These are phyloP conservation scores for Colletotrichum phormii DNA, from an alignment of 2,329 filamentous ascomycete genomes.

Conservation along the genomic window DNA sequence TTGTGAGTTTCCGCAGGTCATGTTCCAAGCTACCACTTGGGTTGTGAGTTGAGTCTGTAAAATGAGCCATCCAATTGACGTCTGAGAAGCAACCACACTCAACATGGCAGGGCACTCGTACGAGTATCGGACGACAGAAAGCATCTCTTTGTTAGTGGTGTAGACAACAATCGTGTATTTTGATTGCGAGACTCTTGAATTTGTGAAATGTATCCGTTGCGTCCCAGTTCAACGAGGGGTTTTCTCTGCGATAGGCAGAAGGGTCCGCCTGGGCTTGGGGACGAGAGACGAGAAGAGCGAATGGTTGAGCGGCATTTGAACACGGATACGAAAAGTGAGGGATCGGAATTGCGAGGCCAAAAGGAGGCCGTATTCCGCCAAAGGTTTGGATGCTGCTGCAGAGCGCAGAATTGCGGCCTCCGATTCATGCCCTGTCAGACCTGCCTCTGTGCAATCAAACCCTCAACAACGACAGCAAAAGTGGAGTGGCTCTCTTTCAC, in stretches of 20 bases:
- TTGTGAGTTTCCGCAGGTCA: background rate
- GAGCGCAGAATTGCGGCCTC: constrained; percentile 4
- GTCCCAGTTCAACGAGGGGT: background rate
- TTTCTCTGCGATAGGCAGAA: background rate
- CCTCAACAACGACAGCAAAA: constrained; percentile 31
- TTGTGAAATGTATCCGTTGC: background rate
- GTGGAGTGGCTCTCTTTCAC: constrained; percentile 32
- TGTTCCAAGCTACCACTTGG: background rate
- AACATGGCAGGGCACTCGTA: background rate
- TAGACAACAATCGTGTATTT: background rate
- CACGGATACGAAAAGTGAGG: constrained; percentile 29
- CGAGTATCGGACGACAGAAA: background rate
- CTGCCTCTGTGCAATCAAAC: constrained; percentile 25
- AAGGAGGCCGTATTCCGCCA: background rate
- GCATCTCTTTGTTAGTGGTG: background rate
- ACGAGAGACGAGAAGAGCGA: background rate
- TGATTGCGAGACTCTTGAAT: too few species aligned
- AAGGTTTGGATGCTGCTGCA: background rate
- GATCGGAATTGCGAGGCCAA: constrained; percentile 7
- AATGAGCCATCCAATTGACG: background rate
- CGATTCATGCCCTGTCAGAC: constrained; percentile 17
- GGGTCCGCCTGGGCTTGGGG: background rate
- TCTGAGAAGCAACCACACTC: background rate
- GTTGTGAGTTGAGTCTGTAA: background rate
- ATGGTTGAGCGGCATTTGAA: constrained; percentile 20